These are phyloP conservation scores for Vigna angularis DNA, from an alignment of 306 rosid species.

Conservation along the genomic window DNA sequence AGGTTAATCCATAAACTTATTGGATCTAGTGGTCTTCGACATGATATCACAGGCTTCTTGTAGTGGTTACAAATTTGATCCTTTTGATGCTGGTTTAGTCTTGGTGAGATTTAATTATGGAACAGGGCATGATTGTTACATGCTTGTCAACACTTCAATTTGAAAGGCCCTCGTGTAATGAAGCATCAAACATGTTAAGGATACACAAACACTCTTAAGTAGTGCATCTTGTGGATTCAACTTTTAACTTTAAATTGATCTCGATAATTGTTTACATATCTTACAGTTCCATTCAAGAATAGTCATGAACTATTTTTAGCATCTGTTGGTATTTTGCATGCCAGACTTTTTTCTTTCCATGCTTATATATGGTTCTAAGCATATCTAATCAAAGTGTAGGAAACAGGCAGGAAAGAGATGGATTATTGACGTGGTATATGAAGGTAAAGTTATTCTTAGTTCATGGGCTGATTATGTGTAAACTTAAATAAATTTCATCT, in stretches of 20 bases:
- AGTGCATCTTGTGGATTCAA: constrained; percentile 17
- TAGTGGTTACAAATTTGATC: constrained; percentile 29
- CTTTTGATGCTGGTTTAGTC: constrained; percentile 1
- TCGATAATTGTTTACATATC: not conserved
- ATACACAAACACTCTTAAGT: not conserved
- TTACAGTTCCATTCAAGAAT: constrained; percentile 18
- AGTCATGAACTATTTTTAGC: constrained; percentile 12
- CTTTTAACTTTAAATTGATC: constrained; percentile 23
- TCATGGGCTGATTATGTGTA: constrained; percentile 15
- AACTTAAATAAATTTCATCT: not conserved
- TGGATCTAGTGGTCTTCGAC: constrained; percentile 21
- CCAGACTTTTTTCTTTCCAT: constrained; percentile 14
- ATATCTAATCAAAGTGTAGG: constrained; percentile 57
- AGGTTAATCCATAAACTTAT: not conserved
- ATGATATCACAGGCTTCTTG: constrained; percentile 24
- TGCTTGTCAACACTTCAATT: constrained; percentile 21
- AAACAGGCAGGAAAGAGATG: constrained; percentile 61
- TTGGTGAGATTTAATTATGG: constrained; percentile 31
- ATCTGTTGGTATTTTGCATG: constrained; percentile 28
- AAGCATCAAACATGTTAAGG: constrained; percentile 33
- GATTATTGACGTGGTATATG: constrained; percentile 84
- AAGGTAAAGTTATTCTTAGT: constrained; percentile 60
- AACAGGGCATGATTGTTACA: not conserved
- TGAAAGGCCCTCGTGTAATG: constrained; percentile 1
- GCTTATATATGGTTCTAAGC: constrained; percentile 47